phyloP scores from a whole-genome alignment of 31 red algal genomes.

The Endocladia muricata region DNA sequence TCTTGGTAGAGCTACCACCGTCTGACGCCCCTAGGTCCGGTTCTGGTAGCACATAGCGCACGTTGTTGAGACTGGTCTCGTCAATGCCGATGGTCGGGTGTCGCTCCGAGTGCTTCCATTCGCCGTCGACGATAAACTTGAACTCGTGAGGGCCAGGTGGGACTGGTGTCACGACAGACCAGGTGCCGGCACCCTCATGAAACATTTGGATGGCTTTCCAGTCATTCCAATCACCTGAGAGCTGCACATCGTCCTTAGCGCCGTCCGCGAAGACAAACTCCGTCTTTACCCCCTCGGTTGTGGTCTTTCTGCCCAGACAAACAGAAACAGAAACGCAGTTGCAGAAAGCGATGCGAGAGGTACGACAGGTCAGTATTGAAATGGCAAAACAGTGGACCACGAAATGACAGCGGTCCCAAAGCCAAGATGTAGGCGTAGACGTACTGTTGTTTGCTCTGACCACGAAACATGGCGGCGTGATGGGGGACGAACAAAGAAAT shows the following conservation, averaged over 20 bases:
- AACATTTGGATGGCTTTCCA: conserved; percentile 95
- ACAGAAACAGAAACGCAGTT: not conserved
- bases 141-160: conserved; percentile 89
- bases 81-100: conserved; percentile 93
- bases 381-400: too few species aligned
- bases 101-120: conserved; percentile 81
- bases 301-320: conserved; percentile 5
- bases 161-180: conserved; percentile 92
- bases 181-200: conserved; percentile 77
- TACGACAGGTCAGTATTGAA: not conserved
- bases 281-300: conserved; percentile 80
- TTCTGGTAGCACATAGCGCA: conserved; percentile 81
- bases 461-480: conserved; percentile 23
- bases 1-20: conserved; percentile 14
- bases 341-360: not conserved
- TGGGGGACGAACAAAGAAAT: too few species aligned
- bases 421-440: not conserved
- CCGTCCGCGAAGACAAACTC: conserved; percentile 94
- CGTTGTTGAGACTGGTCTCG: conserved; percentile 87
- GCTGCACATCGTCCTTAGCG: conserved; percentile 87
- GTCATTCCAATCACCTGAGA: conserved; percentile 94
- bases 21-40: conserved; percentile 69
- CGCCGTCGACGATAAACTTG: conserved; percentile 88
- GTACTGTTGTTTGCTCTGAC: conserved; percentile 17
- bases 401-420: not conserved